Percentiles rank a stretch among this genome's conserved stretches.
phyloP scores from a whole-genome alignment of 108 stramenopile genomes.

The Stephanodiscus minutulus region DNA sequence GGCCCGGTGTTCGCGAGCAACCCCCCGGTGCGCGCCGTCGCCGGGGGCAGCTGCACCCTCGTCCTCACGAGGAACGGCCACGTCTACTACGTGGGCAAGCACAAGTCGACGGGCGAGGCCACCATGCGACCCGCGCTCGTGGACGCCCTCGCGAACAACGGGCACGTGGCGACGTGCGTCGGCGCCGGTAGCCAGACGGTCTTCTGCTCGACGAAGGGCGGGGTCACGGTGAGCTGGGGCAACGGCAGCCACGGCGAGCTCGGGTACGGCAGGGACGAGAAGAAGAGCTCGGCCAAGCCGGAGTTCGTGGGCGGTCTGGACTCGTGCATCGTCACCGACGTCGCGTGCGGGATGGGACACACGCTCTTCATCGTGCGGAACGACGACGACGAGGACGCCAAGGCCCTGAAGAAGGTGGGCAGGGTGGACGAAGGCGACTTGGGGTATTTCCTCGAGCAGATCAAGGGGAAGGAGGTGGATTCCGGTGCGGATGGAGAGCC shows the following conservation, averaged over 20 bases:
- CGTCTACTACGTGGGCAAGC: slow-evolving; percentile 89
- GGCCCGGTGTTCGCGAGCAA: slow-evolving; percentile 59
- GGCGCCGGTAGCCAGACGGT: slow-evolving; percentile 71
- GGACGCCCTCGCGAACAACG: slow-evolving; percentile 87
- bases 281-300: slow-evolving; percentile 75
- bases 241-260: slow-evolving; percentile 80
- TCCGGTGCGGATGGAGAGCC: slow-evolving; percentile 34
- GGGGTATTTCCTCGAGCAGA: slow-evolving; percentile 31
- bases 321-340: slow-evolving; percentile 51
- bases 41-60: slow-evolving; percentile 74
- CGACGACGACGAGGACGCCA: slow-evolving; percentile 67
- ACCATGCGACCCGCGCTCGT: slow-evolving; percentile 77
- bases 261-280: slow-evolving; percentile 65
- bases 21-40: slow-evolving; percentile 51
- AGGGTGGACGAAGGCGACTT: slow-evolving; percentile 44
- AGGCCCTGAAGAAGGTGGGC: slow-evolving; percentile 59
- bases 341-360: slow-evolving; percentile 85
- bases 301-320: slow-evolving; percentile 75
- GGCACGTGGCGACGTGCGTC: slow-evolving; percentile 69
- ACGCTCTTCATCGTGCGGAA: slow-evolving; percentile 72
- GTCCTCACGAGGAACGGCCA: slow-evolving; percentile 74
- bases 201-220: slow-evolving; percentile 63
- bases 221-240: slow-evolving; percentile 87
- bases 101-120: slow-evolving; percentile 73
- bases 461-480: slow-evolving; percentile 37